Evolutionary conservation across 2,329 filamentous ascomycete genomes (phyloP).

Genomic region (Alternaria atra): DNA sequence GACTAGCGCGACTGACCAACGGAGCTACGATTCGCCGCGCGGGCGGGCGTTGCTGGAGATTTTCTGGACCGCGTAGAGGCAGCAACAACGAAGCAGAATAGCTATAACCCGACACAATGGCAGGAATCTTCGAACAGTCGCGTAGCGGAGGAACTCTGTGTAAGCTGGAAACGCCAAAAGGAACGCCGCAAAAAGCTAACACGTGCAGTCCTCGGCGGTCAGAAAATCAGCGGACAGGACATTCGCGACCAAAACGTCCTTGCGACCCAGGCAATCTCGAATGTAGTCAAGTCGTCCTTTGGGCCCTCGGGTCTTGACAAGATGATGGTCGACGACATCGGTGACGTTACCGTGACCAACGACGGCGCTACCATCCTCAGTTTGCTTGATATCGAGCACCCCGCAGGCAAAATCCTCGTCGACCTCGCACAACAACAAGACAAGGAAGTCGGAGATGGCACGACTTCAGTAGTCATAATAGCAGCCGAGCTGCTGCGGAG

Average conservation of each 20-base stretch:
- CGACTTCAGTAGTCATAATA: constrained; percentile 96
- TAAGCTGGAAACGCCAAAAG: constrained; percentile 53
- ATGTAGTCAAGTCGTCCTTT: constrained; percentile 99
- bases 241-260: constrained; percentile 98
- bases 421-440: constrained; percentile 98
- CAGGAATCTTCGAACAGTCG: constrained; percentile 94
- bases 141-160: constrained; percentile 91
- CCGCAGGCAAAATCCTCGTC: constrained; percentile 96
- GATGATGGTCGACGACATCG: constrained; percentile 99
- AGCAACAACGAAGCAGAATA: constrained; percentile 42
- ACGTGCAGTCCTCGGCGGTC: constrained; percentile 80
- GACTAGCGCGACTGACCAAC: constrained; percentile 25
- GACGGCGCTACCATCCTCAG: constrained; percentile 97
- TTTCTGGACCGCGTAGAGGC: constrained; percentile 42
- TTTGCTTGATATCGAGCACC: constrained; percentile 95
- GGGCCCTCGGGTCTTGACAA: constrained; percentile 97
- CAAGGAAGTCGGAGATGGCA: constrained; percentile 98
- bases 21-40: constrained; percentile 37
- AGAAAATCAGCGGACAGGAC: constrained; percentile 96
- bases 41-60: constrained; percentile 30
- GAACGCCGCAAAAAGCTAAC: constrained; percentile 30
- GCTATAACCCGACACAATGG: constrained; percentile 67
- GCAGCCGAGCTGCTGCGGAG: constrained; percentile 92
- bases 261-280: constrained; percentile 95
- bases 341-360: constrained; percentile 98